Base-by-base conservation (phyloP, 2,329 filamentous ascomycete genomes). In the Nemania diffusa region DNA sequence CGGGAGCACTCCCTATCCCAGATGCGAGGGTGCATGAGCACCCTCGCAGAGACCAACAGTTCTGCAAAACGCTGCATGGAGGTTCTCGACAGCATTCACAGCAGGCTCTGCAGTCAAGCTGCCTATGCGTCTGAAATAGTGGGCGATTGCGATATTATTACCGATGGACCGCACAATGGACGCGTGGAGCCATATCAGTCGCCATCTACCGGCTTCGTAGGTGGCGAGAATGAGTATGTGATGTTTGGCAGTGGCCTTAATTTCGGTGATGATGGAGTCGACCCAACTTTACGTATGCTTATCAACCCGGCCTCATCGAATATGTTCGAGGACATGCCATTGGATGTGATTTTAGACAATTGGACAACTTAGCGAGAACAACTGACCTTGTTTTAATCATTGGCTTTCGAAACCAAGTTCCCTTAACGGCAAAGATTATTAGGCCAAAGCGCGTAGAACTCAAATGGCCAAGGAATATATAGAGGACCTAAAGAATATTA, bases 221-320 rank as follows among this genome's bases (percentile, higher is more conserved):
- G 24, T 6, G 48, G 48, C 9, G 58, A 53, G 11, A 46, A 29
- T 22, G 24, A 53, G 32, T 52, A 42, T 29, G 20, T 32, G 5
- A 24, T 52, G 55, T 44, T 46, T 3, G 37, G 37, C 15, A 46
- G 24, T 9, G 26, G 40, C 17, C 24, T 57, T 13, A 5, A 24
- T 26, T 57, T 57, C 27, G 55, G 55, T 3, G 55, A 44, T 20
- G 26, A 57, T 22, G 37, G 20, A 7, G 22, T 57, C 24, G 55
- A 57, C 55, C 55, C 55, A 24, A 57, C 55, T 5, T 46, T 57
- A 22, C 55, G 55, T 37, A 53, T 64, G 62, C 48, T 64, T 32
- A 58, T 58, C 11, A 57, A 64, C 26, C 62, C 62, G 9, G 58
- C 32, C 32, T 44, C 62, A 13, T 64, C 46, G n/a, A 52, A 64